Evolutionary conservation across 305 asterid genomes (phyloP), one percentile per base, ranked within the genome.

Genomic region (Euphrasia arctica): DNA sequence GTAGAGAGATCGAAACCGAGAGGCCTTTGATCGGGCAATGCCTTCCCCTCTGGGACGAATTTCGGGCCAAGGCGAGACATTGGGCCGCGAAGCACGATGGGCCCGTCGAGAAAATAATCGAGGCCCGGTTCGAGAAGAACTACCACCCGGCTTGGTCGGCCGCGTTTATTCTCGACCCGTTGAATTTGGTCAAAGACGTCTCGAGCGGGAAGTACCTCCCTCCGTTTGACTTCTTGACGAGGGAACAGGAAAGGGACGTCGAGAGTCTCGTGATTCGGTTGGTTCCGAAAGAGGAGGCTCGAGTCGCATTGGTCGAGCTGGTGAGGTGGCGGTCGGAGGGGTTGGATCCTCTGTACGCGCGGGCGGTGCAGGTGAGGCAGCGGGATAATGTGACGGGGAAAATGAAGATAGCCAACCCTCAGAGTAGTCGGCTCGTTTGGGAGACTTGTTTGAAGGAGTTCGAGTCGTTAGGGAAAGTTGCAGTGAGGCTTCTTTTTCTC

Each of bases 311-410:
- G 8, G 86, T 86, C 95, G 96, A 89, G 80, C 92, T 89, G 25
- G 84, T 86, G 95, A 89, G 84, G 68, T 89, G 96, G 96, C 66
- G 96, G 66, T 85, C 95, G 0, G 90, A 89, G 74, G 96, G 96
- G 49, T 78, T 86, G 14, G 96, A 89, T 52, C 90, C 96, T 0
- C 84, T 86, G 3, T 89, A 88, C 39, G 96, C 96, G 15, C 96
- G 84, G 70, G 95, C 96, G 0, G 96, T 89, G 4, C 95, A 89
- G 65, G 58, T 86, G 71, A 84, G 77, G 74, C 86, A 82, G 63
- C 77, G 79, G 85, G 96, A 88, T 71, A 82, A 87, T 4, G 47
- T 5, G 48, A 79, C 96, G 0, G 96, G 96, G 27, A 86, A 88
- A 60, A 79, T 88, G 90, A 85, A 69, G 73, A 69, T 84, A 18